Evolutionary conservation across 2,329 filamentous ascomycete species (phyloP).

Genomic region (Thielaviopsis populi): DNA sequence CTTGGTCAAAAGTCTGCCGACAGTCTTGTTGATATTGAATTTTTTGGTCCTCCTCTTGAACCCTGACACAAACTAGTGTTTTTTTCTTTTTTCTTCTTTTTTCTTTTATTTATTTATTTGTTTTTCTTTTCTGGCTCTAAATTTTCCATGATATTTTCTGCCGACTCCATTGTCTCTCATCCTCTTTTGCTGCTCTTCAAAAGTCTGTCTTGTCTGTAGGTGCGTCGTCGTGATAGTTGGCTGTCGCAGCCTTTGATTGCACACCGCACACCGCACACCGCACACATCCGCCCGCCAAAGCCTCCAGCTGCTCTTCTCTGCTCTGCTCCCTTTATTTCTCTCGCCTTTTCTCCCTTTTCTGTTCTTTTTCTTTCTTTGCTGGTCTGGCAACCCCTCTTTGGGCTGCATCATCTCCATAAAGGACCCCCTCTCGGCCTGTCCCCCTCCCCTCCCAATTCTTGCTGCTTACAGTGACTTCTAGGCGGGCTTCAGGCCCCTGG

Average conservation of each 20-base stretch:
- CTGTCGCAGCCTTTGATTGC: too few species aligned
- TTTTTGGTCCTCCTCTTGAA: not conserved
- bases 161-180: too few species aligned
- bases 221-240: too few species aligned
- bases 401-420: slow-evolving; percentile 4
- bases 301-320: not conserved
- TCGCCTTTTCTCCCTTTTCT: not conserved
- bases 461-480: not conserved
- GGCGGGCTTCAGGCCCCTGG: not conserved
- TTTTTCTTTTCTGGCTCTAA: not conserved
- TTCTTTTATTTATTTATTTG: not conserved
- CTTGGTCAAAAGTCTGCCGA: not conserved
- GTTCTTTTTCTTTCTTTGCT: not conserved
- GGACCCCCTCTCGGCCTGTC: not conserved
- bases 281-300: too few species aligned
- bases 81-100: not conserved
- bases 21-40: not conserved
- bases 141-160: too few species aligned
- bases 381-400: slow-evolving; percentile 6
- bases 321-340: not conserved
- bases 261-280: too few species aligned
- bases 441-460: not conserved
- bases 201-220: too few species aligned
- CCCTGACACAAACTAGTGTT: not conserved
- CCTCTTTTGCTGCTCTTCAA: too few species aligned